A percentile compares a stretch with the other conserved stretches of the same genome.
phyloP scores from a whole-genome alignment of 1,139 yeast species.

The Saccharomycopsis crataegensis region DNA sequence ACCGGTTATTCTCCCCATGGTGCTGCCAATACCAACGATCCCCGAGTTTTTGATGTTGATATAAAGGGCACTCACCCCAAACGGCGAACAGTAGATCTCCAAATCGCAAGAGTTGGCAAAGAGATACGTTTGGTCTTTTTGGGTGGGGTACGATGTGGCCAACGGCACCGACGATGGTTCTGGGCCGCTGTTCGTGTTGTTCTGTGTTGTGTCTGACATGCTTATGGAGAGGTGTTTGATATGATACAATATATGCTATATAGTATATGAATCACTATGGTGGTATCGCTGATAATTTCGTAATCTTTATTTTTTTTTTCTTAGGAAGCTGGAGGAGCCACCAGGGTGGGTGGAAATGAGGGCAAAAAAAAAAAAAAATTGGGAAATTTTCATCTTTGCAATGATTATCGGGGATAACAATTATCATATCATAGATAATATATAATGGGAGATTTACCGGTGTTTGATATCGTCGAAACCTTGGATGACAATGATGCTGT shows the following conservation, averaged over 20 bases:
- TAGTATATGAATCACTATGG: no score
- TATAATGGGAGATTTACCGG: conserved; percentile 3
- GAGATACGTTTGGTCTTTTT: conserved; percentile 30
- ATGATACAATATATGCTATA: background rate
- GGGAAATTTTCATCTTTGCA: no score
- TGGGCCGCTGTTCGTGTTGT: background rate
- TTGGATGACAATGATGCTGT: conserved; percentile 16
- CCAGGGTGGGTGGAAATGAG: no score
- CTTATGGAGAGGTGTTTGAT: background rate
- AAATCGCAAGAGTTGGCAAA: conserved; percentile 47
- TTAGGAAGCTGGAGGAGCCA: no score
- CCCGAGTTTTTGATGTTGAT: conserved; percentile 46
- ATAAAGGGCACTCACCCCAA: conserved; percentile 50
- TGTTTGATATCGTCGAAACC: conserved; percentile 17
- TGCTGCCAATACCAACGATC: conserved; percentile 49
- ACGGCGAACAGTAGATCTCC: conserved; percentile 52
- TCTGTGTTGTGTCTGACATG: background rate
- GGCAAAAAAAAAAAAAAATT: no score
- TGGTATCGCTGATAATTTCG: no score
- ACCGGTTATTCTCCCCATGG: conserved; percentile 53
- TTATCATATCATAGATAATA: no score
- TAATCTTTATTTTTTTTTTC: no score
- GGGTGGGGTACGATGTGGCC: conserved; percentile 13
- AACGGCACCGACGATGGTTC: conserved; percentile 11
- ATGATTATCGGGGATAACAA: no score